Conservation (phyloP, 495 filamentous ascomycete species). For the Hypomontagnella monticulosa region DNA sequence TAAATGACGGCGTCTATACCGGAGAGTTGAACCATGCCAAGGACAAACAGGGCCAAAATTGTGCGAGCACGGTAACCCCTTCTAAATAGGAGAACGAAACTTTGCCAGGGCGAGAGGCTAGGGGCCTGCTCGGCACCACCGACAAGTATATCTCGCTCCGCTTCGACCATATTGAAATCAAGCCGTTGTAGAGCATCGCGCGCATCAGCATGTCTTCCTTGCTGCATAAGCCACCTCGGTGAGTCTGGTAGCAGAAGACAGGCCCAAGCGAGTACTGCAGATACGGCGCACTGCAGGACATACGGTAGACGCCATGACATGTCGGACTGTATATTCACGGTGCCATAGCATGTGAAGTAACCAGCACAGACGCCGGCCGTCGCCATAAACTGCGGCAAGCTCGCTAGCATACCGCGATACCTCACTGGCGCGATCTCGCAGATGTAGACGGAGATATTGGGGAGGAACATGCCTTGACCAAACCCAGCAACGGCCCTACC, state of each 20-base stretch:
- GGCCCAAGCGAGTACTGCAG: constrained; percentile 50
- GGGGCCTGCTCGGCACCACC: constrained; percentile 37
- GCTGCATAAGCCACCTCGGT: constrained; percentile 54
- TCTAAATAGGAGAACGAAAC: constrained; percentile 49
- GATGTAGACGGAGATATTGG: constrained; percentile 67
- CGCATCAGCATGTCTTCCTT: constrained; percentile 50
- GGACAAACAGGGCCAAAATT: constrained; percentile 57
- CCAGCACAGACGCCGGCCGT: constrained; percentile 62
- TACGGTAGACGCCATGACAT: constrained; percentile 68
- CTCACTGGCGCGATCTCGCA: constrained; percentile 68
- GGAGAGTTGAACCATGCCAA: constrained; percentile 60
- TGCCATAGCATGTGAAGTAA: constrained; percentile 72
- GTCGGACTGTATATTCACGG: constrained; percentile 58
- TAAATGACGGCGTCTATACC: constrained; percentile 64
- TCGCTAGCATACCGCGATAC: constrained; percentile 62
- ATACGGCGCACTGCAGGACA: constrained; percentile 55
- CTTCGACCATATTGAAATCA: constrained; percentile 53
- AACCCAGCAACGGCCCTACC: constrained; percentile 66
- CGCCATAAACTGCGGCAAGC: constrained; percentile 64
- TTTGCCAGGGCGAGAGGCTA: constrained; percentile 48
- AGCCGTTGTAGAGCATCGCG: constrained; percentile 53
- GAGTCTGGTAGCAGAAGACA: constrained; percentile 53
- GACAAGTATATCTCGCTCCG: constrained; percentile 61
- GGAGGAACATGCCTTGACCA: constrained; percentile 68
- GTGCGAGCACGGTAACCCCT: constrained; percentile 54